These are phyloP conservation scores for Solanum chacoense DNA, from an alignment of 305 asterid species.

Conservation along the genomic window DNA sequence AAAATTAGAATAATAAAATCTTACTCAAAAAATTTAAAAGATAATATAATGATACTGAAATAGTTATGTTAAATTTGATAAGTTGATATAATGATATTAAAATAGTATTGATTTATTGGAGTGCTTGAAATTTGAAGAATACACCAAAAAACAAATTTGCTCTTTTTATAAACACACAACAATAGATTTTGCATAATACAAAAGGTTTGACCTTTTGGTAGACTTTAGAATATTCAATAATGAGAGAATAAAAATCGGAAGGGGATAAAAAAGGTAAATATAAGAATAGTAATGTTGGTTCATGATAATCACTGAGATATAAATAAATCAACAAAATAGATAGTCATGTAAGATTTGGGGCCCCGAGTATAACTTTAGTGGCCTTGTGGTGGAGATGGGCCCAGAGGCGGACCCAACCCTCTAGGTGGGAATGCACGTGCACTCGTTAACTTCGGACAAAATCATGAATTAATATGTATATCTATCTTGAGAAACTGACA, in stretches of 20 bases:
- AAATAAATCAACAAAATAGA: too few species aligned
- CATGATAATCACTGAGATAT: neutral
- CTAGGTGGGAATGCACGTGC: neutral
- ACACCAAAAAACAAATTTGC: neutral
- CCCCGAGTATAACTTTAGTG: neutral
- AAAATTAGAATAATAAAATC: too few species aligned
- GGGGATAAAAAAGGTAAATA: neutral
- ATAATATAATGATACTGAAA: neutral
- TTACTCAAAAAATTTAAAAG: neutral
- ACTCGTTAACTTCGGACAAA: neutral
- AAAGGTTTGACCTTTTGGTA: too few species aligned
- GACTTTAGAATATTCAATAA: too few species aligned
- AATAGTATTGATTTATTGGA: neutral
- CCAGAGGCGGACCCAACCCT: neutral
- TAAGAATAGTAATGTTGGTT: neutral
- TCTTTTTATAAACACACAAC: neutral
- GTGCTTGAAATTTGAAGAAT: neutral
- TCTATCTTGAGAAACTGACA: too few species aligned
- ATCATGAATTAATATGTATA: too few species aligned
- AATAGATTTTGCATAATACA: neutral
- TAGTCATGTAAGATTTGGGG: neutral
- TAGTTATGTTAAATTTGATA: neutral
- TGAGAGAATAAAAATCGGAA: neutral
- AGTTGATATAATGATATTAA: neutral
- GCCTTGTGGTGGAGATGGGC: neutral